Evolutionary conservation across 225 moss, liverwort and hornwort species (phyloP).

Genomic region (Asterella californica): DNA sequence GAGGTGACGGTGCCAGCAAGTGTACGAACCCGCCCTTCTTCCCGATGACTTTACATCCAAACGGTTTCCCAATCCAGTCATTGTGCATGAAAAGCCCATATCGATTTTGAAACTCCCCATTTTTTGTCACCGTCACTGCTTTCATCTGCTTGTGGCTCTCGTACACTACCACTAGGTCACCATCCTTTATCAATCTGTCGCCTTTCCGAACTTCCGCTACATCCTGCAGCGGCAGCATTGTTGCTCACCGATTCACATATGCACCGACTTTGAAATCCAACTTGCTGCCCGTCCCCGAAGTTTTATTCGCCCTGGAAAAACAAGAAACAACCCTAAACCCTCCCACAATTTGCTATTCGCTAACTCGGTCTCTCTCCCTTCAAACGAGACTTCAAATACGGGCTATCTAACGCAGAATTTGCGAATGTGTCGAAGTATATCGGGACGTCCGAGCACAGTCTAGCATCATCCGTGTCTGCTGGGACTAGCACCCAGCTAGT

Average conservation of each 20-base stretch:
- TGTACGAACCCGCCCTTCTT: slow-evolving; percentile 72
- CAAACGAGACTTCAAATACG: no score
- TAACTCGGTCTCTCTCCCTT: no score
- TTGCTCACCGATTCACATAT: background rate
- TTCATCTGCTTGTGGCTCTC: slow-evolving; percentile 88
- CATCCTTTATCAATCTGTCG: slow-evolving; percentile 55
- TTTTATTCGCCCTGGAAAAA: no score
- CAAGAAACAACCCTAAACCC: no score
- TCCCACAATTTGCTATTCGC: no score
- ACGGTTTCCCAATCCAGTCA: slow-evolving; percentile 89
- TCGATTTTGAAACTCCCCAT: slow-evolving; percentile 79
- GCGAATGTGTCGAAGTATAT: no score
- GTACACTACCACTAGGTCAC: slow-evolving; percentile 82
- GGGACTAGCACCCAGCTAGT: no score
- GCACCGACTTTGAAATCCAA: no score
- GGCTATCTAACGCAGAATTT: no score
- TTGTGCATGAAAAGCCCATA: slow-evolving; percentile 81
- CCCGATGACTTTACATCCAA: slow-evolving; percentile 69
- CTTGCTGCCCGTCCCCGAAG: no score
- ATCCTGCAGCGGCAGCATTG: slow-evolving; percentile 14
- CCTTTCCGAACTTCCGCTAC: slow-evolving; percentile 10
- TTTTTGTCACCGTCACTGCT: slow-evolving; percentile 59
- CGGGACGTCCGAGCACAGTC: no score
- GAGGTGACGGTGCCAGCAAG: slow-evolving; percentile 78
- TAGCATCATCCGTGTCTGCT: no score